Percentiles rank a stretch among this genome's conserved stretches.
phyloP scores from a whole-genome alignment of 2,329 filamentous ascomycete genomes.

The Penicillium sp. region DNA sequence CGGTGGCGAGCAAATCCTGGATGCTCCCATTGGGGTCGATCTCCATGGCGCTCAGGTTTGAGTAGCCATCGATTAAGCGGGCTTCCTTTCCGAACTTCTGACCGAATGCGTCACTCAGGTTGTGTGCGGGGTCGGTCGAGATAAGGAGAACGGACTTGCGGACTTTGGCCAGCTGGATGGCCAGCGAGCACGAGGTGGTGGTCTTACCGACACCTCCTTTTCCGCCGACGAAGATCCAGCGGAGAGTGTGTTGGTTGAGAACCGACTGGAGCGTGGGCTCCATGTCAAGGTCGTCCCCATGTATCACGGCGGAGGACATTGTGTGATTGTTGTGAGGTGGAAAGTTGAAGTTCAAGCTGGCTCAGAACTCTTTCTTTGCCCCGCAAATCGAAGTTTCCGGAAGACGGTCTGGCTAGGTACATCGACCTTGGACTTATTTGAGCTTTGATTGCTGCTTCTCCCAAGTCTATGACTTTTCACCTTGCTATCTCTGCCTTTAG shows the following conservation, averaged over 20 bases:
- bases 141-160: conserved; percentile 96
- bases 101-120: conserved; percentile 93
- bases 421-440: background rate
- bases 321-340: conserved; percentile 11
- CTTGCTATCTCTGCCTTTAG: background rate
- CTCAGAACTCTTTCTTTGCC: conserved; percentile 19
- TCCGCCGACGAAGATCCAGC: conserved; percentile 98
- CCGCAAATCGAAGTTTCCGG: conserved; percentile 35
- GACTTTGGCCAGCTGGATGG: conserved; percentile 92
- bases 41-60: conserved; percentile 96
- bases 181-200: conserved; percentile 97
- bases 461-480: no score
- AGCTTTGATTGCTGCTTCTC: background rate
- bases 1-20: conserved; percentile 84
- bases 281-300: conserved; percentile 64
- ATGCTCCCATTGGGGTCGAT: conserved; percentile 98
- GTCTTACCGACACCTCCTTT: conserved; percentile 99
- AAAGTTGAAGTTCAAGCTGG: conserved; percentile 2
- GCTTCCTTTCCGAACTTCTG: conserved; percentile 99
- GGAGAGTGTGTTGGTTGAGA: conserved; percentile 87
- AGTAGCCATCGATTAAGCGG: conserved; percentile 83
- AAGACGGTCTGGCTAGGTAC: conserved; percentile 20
- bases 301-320: conserved; percentile 45
- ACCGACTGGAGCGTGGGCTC: conserved; percentile 92
- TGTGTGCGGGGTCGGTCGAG: conserved; percentile 97